Base-by-base conservation (phyloP, 257 asterid species). In the Petunia axillaris region DNA sequence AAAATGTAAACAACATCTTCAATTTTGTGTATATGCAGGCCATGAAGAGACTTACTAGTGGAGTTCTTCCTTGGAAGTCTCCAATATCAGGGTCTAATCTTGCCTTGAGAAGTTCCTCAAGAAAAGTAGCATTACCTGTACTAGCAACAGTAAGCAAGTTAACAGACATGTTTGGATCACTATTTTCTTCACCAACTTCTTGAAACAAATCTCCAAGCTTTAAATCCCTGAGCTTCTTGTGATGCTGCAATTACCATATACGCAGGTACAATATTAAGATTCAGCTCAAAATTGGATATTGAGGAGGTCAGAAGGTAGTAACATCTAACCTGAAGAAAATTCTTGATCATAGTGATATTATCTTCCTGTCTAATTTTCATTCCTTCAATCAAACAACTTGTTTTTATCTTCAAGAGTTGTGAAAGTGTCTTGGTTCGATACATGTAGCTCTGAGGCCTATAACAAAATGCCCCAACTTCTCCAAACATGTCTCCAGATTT, bases 101-200 rank as follows among this genome's bases (percentile, higher is more conserved):
- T 3, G 96, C 94, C 84, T 89, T 89, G 25, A 95, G 96, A 64
- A 95, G 97, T 86, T 92, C 99, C 39, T 92, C 89, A 16, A 95
- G 96, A 81, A 95, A 93, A 76, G 92, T 91, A 74, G 98, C 95
- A 85, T 95, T 95, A 9, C 98, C 99, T 2, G 96, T 93, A 35
- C 86, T 84, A 8, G 97, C 97, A 55, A 95, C 96, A 3, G 92
- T 90, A 8, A 92, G 80, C 93, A 95, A 86, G 81, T 90, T 92
- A 44, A 93, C 88, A 38, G 93, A 93, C 90, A 85, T 84, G 88
- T 88, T 88, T 0, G 87, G 86, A 70, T 90, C 92, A 3, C 81
- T 85, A 14, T 88, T 91, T 73, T 86, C 99, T 6, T 84, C 94
- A 15, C 79, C 93, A 4, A 89, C 89, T 64, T 87, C 95, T 6